Conservation (phyloP, 2,329 filamentous ascomycete species). For the Dactylellina parvicollis region DNA sequence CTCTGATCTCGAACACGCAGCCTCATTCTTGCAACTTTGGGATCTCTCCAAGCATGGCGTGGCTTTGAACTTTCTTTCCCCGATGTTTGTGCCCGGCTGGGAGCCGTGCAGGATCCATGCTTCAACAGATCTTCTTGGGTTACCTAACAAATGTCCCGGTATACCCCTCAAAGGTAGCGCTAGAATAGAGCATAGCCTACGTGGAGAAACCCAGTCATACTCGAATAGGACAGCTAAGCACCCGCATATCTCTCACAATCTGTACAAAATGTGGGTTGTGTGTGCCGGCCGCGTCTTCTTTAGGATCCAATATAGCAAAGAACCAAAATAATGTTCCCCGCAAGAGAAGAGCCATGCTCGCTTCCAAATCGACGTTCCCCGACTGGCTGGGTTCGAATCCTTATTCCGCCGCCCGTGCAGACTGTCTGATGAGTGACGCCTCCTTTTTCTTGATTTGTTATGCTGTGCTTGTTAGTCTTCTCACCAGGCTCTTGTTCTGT, state of each 20-base stretch:
- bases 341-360: conserved; percentile 2
- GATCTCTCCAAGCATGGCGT: conserved; percentile 5
- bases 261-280: conserved; percentile 4
- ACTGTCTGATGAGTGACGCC: conserved; percentile 2
- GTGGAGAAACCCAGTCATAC: conserved; percentile 23
- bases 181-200: conserved; percentile 10
- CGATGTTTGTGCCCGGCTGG: conserved; percentile 14
- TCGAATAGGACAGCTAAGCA: conserved; percentile 36
- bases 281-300: conserved; percentile 10
- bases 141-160: conserved; percentile 9
- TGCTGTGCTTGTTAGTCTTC: conserved; percentile 16
- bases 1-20: neutral
- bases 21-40: neutral
- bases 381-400: conserved; percentile 1
- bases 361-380: conserved; percentile 1
- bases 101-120: conserved; percentile 46
- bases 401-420: neutral
- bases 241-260: neutral
- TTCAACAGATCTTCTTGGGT: neutral
- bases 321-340: neutral
- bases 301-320: conserved; percentile 32
- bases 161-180: neutral
- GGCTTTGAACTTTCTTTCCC: neutral
- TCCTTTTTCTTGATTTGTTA: conserved; percentile 12
- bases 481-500: conserved; percentile 25